Percentiles rank a stretch among this genome's conserved stretches.
Evolutionary conservation across 495 filamentous ascomycete genomes (phyloP).

Genomic region (Penicillium manginii): DNA sequence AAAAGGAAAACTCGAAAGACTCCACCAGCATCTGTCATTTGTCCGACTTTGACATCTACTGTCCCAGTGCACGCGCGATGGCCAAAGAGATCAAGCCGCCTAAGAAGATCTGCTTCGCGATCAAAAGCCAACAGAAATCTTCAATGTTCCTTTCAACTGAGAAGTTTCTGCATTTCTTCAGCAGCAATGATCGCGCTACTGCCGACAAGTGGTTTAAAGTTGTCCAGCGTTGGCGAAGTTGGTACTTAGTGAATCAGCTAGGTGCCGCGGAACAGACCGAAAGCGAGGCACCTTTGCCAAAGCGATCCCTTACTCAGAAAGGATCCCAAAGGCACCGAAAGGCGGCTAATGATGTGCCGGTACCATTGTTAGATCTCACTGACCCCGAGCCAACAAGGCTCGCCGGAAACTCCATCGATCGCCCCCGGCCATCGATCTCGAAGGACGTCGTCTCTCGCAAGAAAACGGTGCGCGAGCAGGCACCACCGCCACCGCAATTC

Average conservation of each 20-base stretch:
- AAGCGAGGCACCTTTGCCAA: conserved; percentile 14
- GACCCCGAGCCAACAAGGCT: conserved; percentile 36
- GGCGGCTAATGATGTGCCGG: conserved; percentile 2
- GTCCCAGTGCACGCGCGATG: conserved; percentile 64
- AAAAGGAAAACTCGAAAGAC: conserved; percentile 64
- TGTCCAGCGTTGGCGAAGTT: conserved; percentile 82
- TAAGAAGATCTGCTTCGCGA: conserved; percentile 79
- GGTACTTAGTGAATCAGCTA: conserved; percentile 76
- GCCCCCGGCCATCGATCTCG: conserved; percentile 19
- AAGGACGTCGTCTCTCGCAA: conserved; percentile 38
- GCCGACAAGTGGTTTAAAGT: conserved; percentile 69
- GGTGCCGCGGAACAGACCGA: conserved; percentile 53
- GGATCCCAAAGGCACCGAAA: conserved; percentile 37
- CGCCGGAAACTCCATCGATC: conserved; percentile 38
- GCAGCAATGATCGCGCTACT: conserved; percentile 68
- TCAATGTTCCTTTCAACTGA: conserved; percentile 79
- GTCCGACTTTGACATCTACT: conserved; percentile 93
- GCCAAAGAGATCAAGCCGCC: conserved; percentile 70
- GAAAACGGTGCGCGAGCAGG: conserved; percentile 42
- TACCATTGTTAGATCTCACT: conserved; percentile 8
- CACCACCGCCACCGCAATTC: conserved; percentile 50
- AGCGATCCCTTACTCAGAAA: conserved; percentile 27
- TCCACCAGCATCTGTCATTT: conserved; percentile 76
- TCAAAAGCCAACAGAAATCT: conserved; percentile 93
- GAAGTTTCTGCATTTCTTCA: conserved; percentile 92